These are phyloP conservation scores for Aegilops sharonensis DNA, from an alignment of 176 grass and related monocot genomes.

Conservation along the genomic window DNA sequence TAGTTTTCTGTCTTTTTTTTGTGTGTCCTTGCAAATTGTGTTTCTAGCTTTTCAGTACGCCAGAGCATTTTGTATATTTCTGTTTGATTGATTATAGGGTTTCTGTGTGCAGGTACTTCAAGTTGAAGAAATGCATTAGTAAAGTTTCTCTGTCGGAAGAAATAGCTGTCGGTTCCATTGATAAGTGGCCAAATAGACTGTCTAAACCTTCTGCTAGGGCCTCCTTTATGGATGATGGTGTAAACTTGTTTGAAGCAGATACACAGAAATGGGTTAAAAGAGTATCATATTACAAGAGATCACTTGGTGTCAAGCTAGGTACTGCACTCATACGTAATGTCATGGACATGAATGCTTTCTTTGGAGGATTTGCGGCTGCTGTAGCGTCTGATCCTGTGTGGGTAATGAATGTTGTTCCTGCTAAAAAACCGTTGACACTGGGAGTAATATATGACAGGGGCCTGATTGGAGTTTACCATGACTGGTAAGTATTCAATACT, in stretches of 20 bases:
- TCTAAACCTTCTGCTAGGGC: conserved; percentile 61
- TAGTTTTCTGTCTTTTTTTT: background rate
- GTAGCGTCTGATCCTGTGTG: conserved; percentile 73
- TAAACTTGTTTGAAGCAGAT: conserved; percentile 64
- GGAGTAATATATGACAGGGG: conserved; percentile 83
- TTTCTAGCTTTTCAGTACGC: background rate
- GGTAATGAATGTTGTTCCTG: conserved; percentile 96
- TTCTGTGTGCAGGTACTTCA: conserved; percentile 68
- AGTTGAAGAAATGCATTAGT: conserved; percentile 75
- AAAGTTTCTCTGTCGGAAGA: conserved; percentile 45
- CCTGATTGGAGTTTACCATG: conserved; percentile 91
- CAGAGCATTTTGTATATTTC: background rate
- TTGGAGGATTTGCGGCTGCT: conserved; percentile 77
- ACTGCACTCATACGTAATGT: conserved; percentile 58
- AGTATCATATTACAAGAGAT: conserved; percentile 82
- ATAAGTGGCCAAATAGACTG: conserved; percentile 78
- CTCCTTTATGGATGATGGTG: conserved; percentile 51
- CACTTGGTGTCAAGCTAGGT: conserved; percentile 73
- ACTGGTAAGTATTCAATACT: conserved; percentile 52
- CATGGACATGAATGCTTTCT: conserved; percentile 95
- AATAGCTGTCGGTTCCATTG: conserved; percentile 60
- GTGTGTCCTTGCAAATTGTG: conserved; percentile 9
- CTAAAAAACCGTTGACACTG: conserved; percentile 65
- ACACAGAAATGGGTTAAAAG: conserved; percentile 58
- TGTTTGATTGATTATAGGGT: conserved; percentile 19